Conservation (phyloP, 768 basidiomycete species). For the Polyporus arcularius region DNA sequence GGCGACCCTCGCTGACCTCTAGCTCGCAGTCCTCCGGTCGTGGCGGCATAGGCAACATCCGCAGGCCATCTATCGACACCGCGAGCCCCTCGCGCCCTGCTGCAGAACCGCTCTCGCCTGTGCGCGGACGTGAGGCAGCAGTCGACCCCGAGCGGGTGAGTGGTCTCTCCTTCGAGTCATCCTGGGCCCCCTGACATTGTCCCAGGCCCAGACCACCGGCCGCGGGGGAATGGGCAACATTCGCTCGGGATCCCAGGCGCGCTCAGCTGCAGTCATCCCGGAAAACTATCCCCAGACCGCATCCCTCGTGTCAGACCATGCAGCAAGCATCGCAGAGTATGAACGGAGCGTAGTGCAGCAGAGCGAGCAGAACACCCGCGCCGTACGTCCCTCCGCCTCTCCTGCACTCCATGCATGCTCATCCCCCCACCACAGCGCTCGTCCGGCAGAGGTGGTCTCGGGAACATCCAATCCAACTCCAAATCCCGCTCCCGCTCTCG, state of each 20-base stretch:
- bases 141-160: constrained; percentile 40
- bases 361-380: constrained; percentile 33
- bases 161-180: not conserved
- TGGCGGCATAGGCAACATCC: constrained; percentile 72
- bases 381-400: constrained; percentile 8
- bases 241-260: constrained; percentile 70
- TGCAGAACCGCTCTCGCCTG: constrained; percentile 54
- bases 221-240: constrained; percentile 88
- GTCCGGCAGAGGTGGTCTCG: constrained; percentile 82
- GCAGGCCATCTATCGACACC: constrained; percentile 42
- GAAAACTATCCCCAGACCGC: constrained; percentile 24
- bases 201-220: constrained; percentile 56
- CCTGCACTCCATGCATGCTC: not conserved
- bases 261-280: constrained; percentile 16
- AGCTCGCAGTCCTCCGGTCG: constrained; percentile 45
- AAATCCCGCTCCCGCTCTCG: constrained; percentile 46
- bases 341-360: constrained; percentile 43
- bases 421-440: constrained; percentile 46
- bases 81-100: constrained; percentile 26
- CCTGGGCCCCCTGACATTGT: constrained; percentile 9
- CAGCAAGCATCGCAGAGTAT: constrained; percentile 23
- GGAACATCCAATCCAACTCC: constrained; percentile 72
- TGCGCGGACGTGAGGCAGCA: constrained; percentile 62
- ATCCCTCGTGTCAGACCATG: constrained; percentile 30
- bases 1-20: not conserved